Evolutionary conservation across 805 yeast species (phyloP).

Genomic region (Grigorovia yakushimaensis): DNA sequence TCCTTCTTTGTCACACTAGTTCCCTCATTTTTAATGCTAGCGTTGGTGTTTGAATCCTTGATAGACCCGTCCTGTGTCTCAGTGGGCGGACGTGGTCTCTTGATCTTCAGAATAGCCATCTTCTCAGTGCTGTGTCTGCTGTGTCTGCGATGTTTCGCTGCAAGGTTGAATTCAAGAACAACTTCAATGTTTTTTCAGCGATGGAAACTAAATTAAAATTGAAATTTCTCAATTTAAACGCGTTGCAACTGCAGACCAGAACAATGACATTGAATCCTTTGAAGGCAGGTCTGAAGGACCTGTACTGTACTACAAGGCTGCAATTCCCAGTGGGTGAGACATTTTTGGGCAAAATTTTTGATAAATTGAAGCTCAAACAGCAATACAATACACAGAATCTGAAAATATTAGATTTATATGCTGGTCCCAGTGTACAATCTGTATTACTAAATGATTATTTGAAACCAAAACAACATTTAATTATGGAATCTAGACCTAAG

Average conservation of each 20-base stretch:
- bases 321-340: not conserved
- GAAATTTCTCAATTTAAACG: too few relatives aligned
- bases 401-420: conserved; percentile 49
- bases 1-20: too few relatives aligned
- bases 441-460: conserved; percentile 50
- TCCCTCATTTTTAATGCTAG: too few relatives aligned
- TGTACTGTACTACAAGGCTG: not conserved
- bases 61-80: not conserved
- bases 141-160: not conserved
- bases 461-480: conserved; percentile 52
- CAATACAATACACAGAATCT: conserved; percentile 26
- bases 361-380: not conserved
- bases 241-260: too few relatives aligned
- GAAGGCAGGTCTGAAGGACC: not conserved
- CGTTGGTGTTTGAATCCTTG: not conserved
- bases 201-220: too few relatives aligned
- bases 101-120: conserved; percentile 25
- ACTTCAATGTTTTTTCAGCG: too few relatives aligned
- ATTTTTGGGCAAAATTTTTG: not conserved
- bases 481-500: conserved; percentile 44
- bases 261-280: not conserved
- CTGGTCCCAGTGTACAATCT: conserved; percentile 53
- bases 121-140: not conserved
- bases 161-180: too few relatives aligned
- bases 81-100: conserved; percentile 12